These are phyloP conservation scores for Primulina huaijiensis DNA, from an alignment of 257 asterid genomes.

Conservation along the genomic window DNA sequence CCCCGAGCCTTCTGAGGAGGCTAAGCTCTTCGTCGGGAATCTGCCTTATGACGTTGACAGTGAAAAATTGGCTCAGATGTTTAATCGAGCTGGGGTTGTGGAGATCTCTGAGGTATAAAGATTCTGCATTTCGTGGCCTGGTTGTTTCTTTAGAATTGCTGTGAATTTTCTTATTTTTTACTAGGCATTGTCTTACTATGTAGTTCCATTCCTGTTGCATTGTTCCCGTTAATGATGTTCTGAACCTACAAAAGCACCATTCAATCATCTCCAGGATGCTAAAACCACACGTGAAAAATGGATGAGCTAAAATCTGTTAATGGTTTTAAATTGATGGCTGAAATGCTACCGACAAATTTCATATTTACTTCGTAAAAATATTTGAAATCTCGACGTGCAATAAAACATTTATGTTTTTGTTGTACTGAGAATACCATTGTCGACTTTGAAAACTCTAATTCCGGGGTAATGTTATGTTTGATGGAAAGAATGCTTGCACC, in stretches of 20 bases:
- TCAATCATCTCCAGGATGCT: background rate
- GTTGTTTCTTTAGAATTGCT: background rate
- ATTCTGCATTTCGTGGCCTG: background rate
- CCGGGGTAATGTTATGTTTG: background rate
- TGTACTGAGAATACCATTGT: background rate
- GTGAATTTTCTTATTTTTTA: background rate
- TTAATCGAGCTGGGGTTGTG: conserved; percentile 74
- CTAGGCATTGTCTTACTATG: too few species aligned
- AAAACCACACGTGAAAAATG: background rate
- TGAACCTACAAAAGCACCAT: too few species aligned
- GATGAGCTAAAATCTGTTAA: background rate
- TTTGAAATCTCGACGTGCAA: too few species aligned
- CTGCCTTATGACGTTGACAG: conserved; percentile 72
- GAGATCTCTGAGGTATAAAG: conserved; percentile 72
- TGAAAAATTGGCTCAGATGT: conserved; percentile 60
- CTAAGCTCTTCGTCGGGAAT: conserved; percentile 78
- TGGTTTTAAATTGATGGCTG: background rate
- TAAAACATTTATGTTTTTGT: too few species aligned
- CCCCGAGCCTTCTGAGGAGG: conserved; percentile 67
- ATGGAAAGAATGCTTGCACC: background rate
- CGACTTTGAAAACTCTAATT: background rate
- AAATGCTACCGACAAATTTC: too few species aligned
- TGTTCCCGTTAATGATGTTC: too few species aligned
- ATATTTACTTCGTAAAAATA: too few species aligned
- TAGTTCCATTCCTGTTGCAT: too few species aligned